Evolutionary conservation across 1,284 basidiomycete species (phyloP).

Genomic region (Leccinum variabile): DNA sequence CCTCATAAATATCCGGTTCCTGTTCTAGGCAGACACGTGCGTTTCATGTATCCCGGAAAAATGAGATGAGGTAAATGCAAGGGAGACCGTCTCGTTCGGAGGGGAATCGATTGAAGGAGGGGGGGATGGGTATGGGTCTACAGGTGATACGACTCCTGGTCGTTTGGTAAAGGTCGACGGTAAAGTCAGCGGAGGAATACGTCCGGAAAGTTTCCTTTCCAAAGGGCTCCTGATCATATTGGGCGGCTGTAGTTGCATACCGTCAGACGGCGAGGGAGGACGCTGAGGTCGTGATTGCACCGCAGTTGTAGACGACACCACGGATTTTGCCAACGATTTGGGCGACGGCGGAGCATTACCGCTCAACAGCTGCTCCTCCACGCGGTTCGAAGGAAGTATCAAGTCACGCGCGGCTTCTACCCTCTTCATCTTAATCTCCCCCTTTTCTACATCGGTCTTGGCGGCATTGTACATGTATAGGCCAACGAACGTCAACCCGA

Average conservation of each 20-base stretch:
- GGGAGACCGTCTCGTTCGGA: slow-evolving; percentile 30
- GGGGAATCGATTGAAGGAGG: slow-evolving; percentile 75
- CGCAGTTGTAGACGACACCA: slow-evolving; percentile 28
- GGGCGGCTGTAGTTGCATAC: slow-evolving; percentile 9
- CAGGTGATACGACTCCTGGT: slow-evolving; percentile 36
- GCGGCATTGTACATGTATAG: slow-evolving; percentile 96
- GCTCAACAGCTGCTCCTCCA: slow-evolving; percentile 49
- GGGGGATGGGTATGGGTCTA: slow-evolving; percentile 72
- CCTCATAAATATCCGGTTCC: slow-evolving; percentile 28
- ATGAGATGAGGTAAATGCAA: slow-evolving; percentile 16
- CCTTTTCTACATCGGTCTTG: slow-evolving; percentile 90
- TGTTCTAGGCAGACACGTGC: slow-evolving; percentile 24
- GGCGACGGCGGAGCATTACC: slow-evolving; percentile 35
- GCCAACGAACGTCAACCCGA: slow-evolving; percentile 86
- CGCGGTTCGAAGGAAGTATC: slow-evolving; percentile 69
- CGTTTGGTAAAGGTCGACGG: slow-evolving; percentile 30
- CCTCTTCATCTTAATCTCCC: slow-evolving; percentile 83
- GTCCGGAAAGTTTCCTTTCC: slow-evolving; percentile 37
- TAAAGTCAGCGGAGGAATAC: slow-evolving; percentile 25
- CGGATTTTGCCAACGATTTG: background rate
- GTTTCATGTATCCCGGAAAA: slow-evolving; percentile 12
- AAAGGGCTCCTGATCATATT: slow-evolving; percentile 19
- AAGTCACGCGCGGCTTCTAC: slow-evolving; percentile 81
- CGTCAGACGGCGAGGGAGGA: slow-evolving; percentile 8
- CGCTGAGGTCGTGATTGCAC: slow-evolving; percentile 24